phyloP scores from a whole-genome alignment of 140 eudicot species.

The Stevia rebaudiana region DNA sequence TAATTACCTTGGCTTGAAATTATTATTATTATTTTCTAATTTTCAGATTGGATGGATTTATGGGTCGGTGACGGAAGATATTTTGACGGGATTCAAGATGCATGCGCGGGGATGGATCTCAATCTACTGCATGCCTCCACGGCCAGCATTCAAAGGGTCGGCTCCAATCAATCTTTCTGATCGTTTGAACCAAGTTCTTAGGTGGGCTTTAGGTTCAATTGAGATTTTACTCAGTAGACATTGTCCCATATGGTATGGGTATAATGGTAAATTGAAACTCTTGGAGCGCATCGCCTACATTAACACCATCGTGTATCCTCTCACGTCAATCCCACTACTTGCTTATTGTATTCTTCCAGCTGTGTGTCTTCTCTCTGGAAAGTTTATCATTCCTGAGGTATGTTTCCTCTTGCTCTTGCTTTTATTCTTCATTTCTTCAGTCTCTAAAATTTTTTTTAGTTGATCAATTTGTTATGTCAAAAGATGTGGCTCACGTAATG shows the following conservation, averaged over 20 bases:
- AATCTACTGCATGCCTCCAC: constrained; percentile 56
- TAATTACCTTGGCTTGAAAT: neutral
- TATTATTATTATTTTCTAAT: neutral
- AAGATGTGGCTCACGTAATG: neutral
- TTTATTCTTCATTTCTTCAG: neutral
- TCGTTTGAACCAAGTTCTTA: constrained; percentile 60
- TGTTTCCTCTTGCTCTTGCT: neutral
- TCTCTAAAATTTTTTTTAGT: neutral
- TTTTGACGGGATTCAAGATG: constrained; percentile 63
- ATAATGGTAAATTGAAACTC: constrained; percentile 44
- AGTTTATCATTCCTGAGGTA: constrained; percentile 66
- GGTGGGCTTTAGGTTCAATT: constrained; percentile 70
- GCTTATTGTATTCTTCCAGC: constrained; percentile 60
- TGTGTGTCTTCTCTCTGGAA: constrained; percentile 56
- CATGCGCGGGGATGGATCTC: constrained; percentile 67
- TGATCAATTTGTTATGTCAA: neutral
- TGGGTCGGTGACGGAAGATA: constrained; percentile 63
- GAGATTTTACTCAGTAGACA: constrained; percentile 66
- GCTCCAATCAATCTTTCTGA: constrained; percentile 75
- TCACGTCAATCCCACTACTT: constrained; percentile 53
- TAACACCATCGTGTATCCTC: constrained; percentile 54
- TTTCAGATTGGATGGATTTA: constrained; percentile 66
- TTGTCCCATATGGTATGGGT: constrained; percentile 69
- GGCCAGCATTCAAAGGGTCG: constrained; percentile 63
- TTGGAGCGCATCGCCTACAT: constrained; percentile 62